Percentiles rank a stretch among this genome's conserved stretches.
Evolutionary conservation across 208 protist genomes (phyloP).

Genomic region (Wallacemonas sp.): DNA sequence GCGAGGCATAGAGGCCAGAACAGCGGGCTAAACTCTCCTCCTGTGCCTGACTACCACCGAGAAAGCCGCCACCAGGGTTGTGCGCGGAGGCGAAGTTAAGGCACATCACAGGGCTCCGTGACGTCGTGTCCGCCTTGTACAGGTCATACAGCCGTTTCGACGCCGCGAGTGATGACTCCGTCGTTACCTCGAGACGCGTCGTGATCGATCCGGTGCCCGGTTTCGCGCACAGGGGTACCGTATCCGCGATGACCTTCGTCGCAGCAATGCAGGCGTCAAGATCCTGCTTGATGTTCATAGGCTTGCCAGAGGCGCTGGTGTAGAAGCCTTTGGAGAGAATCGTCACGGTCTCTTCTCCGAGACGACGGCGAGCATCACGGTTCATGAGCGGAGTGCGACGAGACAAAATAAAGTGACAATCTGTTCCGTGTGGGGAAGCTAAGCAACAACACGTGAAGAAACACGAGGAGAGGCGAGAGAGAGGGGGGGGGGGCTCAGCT

Average conservation of each 20-base stretch:
- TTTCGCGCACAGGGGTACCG: neutral
- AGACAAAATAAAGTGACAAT: conserved; percentile 9
- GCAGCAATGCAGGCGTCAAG: neutral
- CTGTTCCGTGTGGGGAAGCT: neutral
- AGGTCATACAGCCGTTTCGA: conserved; percentile 16
- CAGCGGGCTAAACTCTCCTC: conserved; percentile 24
- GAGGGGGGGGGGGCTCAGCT: no score
- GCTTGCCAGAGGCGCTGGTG: conserved; percentile 17
- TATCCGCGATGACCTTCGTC: conserved; percentile 15
- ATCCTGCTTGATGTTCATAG: neutral
- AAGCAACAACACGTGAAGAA: neutral
- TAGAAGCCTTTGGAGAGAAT: conserved; percentile 23
- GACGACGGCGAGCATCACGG: conserved; percentile 12
- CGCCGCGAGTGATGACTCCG: conserved; percentile 19
- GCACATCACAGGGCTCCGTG: neutral
- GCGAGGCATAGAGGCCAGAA: conserved; percentile 23
- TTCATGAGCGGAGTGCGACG: conserved; percentile 12
- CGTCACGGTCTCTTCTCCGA: conserved; percentile 18
- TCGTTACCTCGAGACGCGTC: conserved; percentile 22
- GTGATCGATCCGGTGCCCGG: neutral
- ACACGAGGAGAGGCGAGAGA: neutral
- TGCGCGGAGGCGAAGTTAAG: conserved; percentile 28
- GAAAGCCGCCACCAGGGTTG: conserved; percentile 24
- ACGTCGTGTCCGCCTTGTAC: neutral
- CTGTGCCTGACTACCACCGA: conserved; percentile 20